phyloP scores from a whole-genome alignment of 306 rosid species.

The Cucumis melo region DNA sequence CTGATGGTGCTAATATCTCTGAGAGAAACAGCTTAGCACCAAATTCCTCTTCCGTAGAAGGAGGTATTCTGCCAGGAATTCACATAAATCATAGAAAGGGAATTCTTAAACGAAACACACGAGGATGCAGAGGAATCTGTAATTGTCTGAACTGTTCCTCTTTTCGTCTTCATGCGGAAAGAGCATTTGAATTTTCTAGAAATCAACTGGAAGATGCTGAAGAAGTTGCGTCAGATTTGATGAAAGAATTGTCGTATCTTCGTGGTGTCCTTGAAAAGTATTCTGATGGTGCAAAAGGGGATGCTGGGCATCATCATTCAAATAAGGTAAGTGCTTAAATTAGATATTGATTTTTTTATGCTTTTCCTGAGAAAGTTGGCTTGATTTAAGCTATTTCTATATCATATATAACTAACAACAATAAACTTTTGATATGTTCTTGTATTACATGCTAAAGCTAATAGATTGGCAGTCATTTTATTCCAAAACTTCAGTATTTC shows the following conservation, averaged over 20 bases:
- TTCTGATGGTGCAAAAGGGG: slow-evolving; percentile 14
- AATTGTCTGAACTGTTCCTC: slow-evolving; percentile 74
- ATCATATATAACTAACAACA: not conserved
- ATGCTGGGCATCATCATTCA: slow-evolving; percentile 10
- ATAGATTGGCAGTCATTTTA: not conserved
- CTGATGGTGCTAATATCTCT: slow-evolving; percentile 6
- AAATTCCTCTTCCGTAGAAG: slow-evolving; percentile 13
- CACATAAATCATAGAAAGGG: slow-evolving; percentile 18
- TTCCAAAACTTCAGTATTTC: not conserved
- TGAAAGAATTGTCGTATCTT: slow-evolving; percentile 43
- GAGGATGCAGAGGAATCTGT: slow-evolving; percentile 91
- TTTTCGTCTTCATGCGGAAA: slow-evolving; percentile 69
- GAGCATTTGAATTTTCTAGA: slow-evolving; percentile 82
- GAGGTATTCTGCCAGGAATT: slow-evolving; percentile 7
- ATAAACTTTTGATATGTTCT: not conserved
- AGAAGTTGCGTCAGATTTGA: slow-evolving; percentile 54
- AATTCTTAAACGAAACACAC: slow-evolving; percentile 61
- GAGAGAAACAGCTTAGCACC: slow-evolving; percentile 14
- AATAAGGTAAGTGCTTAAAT: slow-evolving; percentile 26
- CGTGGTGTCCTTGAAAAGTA: slow-evolving; percentile 36
- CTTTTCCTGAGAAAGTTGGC: not conserved
- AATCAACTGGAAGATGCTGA: slow-evolving; percentile 63
- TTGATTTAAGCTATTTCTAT: not conserved
- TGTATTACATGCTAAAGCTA: not conserved
- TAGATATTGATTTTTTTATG: not conserved